Evolutionary conservation across 495 filamentous ascomycete genomes (phyloP).

Genomic region (Penicillium longicatenatum): DNA sequence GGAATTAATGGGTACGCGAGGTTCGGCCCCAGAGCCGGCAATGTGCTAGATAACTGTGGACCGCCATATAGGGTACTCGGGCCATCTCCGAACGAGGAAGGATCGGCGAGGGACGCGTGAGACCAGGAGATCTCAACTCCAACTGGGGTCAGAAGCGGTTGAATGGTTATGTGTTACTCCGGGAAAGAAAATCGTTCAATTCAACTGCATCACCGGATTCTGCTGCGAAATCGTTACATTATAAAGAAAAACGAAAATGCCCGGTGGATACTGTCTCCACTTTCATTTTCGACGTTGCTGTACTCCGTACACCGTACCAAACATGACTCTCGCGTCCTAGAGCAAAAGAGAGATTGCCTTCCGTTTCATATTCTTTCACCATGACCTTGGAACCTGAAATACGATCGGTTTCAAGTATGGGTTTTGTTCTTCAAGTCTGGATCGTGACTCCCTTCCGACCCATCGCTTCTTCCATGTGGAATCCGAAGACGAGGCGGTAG

Average conservation of each 20-base stretch:
- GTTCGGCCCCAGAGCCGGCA: not conserved
- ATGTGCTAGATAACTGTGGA: not conserved
- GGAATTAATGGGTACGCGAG: not conserved
- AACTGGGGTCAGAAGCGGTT: not conserved
- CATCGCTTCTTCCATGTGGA: constrained; percentile 73
- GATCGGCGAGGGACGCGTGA: not conserved
- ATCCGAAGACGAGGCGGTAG: constrained; percentile 82
- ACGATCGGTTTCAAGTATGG: not conserved
- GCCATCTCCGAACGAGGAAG: not conserved
- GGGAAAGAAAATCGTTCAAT: not conserved
- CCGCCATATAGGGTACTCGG: not conserved
- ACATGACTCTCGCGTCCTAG: not conserved
- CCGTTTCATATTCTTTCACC: not conserved
- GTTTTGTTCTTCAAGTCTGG: constrained; percentile 30
- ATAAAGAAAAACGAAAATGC: not conserved
- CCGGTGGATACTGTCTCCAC: not conserved
- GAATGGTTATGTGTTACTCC: not conserved
- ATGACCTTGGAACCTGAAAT: not conserved
- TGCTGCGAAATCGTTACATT: not conserved
- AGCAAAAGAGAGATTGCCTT: not conserved
- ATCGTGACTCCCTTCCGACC: constrained; percentile 53
- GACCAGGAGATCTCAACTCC: not conserved
- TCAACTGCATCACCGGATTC: not conserved
- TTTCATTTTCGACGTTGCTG: not conserved
- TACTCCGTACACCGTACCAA: not conserved